phyloP scores from a whole-genome alignment of 257 asterid genomes.

The Solanum chiquidenum region DNA sequence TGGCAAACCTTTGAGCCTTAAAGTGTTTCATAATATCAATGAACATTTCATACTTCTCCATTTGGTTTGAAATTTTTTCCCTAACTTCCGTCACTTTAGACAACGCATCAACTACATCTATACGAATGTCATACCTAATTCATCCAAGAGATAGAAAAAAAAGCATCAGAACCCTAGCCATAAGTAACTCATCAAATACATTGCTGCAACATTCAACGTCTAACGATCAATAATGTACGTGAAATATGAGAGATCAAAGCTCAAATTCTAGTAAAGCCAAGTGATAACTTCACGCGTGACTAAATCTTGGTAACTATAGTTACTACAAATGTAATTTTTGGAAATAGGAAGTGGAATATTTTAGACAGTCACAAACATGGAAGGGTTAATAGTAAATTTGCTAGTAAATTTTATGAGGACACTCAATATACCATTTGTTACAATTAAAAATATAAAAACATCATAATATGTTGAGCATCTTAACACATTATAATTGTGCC shows the following conservation, averaged over 20 bases:
- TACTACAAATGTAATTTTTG: background rate
- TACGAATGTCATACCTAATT: background rate
- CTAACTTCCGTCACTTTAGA: background rate
- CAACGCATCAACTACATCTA: background rate
- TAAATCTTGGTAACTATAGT: too few relatives aligned
- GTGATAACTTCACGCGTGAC: background rate
- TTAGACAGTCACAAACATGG: background rate
- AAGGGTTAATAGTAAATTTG: background rate
- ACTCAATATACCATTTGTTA: background rate
- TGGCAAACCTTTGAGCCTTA: conserved; percentile 75
- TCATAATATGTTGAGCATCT: too few relatives aligned
- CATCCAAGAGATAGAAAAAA: background rate
- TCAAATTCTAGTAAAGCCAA: background rate
- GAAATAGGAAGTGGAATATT: background rate
- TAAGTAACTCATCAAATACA: background rate
- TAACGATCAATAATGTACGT: background rate
- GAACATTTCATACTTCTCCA: conserved; percentile 80
- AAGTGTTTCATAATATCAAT: conserved; percentile 89
- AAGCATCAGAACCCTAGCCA: background rate
- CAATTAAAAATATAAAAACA: background rate
- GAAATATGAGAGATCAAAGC: background rate
- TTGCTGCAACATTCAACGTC: background rate
- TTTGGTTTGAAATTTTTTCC: conserved; percentile 12
- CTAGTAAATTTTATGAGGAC: background rate
- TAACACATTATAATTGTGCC: too few relatives aligned